Evolutionary conservation across 2,329 filamentous ascomycete genomes (phyloP).

Genomic region (Aspergillus puulaauensis): DNA sequence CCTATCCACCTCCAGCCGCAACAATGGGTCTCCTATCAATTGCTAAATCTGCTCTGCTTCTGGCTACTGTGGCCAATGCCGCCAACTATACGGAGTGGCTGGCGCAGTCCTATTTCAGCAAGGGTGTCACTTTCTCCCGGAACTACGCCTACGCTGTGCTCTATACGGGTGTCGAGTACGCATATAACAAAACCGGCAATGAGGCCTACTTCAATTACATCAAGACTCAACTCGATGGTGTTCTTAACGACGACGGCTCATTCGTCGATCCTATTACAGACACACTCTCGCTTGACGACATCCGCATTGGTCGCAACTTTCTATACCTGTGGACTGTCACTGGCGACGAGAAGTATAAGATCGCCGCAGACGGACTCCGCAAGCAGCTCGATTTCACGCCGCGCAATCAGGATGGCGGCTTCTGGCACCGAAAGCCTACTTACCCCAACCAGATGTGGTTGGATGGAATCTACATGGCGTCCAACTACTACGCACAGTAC

Average conservation of each 20-base stretch:
- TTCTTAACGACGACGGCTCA: constrained; percentile 9
- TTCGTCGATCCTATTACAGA: constrained; percentile 2
- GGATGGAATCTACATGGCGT: constrained; percentile 19
- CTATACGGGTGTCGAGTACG: constrained; percentile 14
- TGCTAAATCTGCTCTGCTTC: background rate
- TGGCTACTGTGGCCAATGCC: constrained; percentile 4
- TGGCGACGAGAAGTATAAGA: constrained; percentile 16
- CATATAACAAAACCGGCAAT: constrained; percentile 16
- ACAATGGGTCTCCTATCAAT: constrained; percentile 1
- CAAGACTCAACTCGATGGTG: constrained; percentile 11
- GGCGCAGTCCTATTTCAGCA: constrained; percentile 12
- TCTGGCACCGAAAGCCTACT: constrained; percentile 17
- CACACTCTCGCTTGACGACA: constrained; percentile 15
- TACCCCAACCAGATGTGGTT: constrained; percentile 21
- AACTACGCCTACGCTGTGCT: constrained; percentile 18
- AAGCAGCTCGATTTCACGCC: constrained; percentile 15
- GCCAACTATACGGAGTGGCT: constrained; percentile 18
- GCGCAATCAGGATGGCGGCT: constrained; percentile 13
- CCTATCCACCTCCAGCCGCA: background rate
- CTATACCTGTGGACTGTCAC: constrained; percentile 14
- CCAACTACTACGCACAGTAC: constrained; percentile 16
- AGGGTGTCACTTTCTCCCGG: constrained; percentile 9
- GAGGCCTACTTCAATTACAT: constrained; percentile 9
- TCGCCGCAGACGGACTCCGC: constrained; percentile 14
- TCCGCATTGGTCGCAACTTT: constrained; percentile 16